A percentile compares a stretch with the other conserved stretches of the same genome.
phyloP scores from a whole-genome alignment of 73 alveolate genomes.

The Diophrys appendiculata region DNA sequence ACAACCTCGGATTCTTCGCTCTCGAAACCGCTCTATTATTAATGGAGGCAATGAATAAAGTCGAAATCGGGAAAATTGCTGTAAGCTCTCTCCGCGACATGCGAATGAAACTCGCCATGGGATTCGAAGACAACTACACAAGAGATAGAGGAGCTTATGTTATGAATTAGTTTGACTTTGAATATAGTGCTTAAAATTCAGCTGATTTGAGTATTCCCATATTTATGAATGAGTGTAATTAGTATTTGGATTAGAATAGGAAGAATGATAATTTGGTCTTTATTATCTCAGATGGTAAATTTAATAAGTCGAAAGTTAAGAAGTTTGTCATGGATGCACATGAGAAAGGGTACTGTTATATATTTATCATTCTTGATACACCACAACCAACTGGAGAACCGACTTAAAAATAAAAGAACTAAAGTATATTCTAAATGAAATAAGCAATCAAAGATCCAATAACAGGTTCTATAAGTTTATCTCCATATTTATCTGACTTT shows the following conservation, averaged over 20 bases:
- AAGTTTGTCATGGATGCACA: constrained; percentile 94
- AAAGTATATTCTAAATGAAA: constrained; percentile 21
- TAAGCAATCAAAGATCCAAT: constrained; percentile 46
- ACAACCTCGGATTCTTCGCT: constrained; percentile 88
- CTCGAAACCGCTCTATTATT: constrained; percentile 84
- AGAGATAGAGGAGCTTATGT: constrained; percentile 76
- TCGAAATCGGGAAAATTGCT: constrained; percentile 93
- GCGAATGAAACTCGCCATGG: constrained; percentile 82
- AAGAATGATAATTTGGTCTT: constrained; percentile 87
- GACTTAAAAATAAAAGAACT: constrained; percentile 28
- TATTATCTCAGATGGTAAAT: constrained; percentile 97
- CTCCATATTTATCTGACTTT: constrained; percentile 96
- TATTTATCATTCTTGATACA: constrained; percentile 78
- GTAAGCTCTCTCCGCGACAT: constrained; percentile 91
- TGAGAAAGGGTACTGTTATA: constrained; percentile 77
- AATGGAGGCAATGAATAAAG: constrained; percentile 86
- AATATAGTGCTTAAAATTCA: constrained; percentile 69
- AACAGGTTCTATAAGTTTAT: constrained; percentile 59
- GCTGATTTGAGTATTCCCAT: constrained; percentile 81
- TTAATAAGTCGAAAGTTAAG: constrained; percentile 94
- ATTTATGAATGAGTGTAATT: constrained; percentile 81
- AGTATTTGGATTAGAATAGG: constrained; percentile 64
- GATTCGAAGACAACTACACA: constrained; percentile 79
- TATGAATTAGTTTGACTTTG: constrained; percentile 81
- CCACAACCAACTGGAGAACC: constrained; percentile 60